Conservation (phyloP, 139 green algal genomes). For the Tetraselmis striata region DNA sequence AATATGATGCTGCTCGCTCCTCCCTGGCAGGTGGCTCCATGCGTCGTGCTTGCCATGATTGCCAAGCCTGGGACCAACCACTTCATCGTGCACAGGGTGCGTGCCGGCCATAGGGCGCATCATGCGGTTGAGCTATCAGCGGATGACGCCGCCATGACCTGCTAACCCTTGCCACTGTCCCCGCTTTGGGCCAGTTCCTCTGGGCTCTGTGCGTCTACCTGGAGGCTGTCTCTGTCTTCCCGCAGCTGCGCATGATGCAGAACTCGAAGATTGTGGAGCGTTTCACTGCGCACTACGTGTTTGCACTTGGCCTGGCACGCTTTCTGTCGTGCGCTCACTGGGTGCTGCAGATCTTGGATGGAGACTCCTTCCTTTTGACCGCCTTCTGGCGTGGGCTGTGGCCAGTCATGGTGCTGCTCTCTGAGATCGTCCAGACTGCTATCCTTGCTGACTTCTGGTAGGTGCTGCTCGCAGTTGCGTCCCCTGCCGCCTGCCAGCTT, state of each 20-base stretch:
- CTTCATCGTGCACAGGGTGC: constrained; percentile 2
- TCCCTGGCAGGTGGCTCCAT: constrained; percentile 23
- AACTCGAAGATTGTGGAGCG: constrained; percentile 93
- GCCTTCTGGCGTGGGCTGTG: constrained; percentile 65
- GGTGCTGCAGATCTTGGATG: constrained; percentile 91
- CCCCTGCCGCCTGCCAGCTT: background rate
- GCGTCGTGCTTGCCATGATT: constrained; percentile 42
- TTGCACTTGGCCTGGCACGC: constrained; percentile 86
- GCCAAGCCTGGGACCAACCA: constrained; percentile 44
- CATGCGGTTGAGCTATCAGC: no score
- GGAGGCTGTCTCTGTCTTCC: constrained; percentile 90
- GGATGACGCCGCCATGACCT: no score
- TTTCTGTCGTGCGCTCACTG: constrained; percentile 98
- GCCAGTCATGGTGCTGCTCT: constrained; percentile 93
- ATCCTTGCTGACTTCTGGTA: constrained; percentile 98
- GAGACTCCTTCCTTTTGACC: constrained; percentile 73
- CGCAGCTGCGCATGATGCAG: constrained; percentile 98
- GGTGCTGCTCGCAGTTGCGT: constrained; percentile 7
- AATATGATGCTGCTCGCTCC: background rate
- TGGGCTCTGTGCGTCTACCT: constrained; percentile 98
- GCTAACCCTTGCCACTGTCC: no score
- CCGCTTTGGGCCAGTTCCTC: constrained; percentile 46
- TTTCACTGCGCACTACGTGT: constrained; percentile 98
- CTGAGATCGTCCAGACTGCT: constrained; percentile 95
- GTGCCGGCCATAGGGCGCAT: no score